A percentile compares a stretch with the other conserved stretches of the same genome.
Evolutionary conservation across 2,329 filamentous ascomycete species (phyloP).

Genomic region (Xylariaceae sp.): DNA sequence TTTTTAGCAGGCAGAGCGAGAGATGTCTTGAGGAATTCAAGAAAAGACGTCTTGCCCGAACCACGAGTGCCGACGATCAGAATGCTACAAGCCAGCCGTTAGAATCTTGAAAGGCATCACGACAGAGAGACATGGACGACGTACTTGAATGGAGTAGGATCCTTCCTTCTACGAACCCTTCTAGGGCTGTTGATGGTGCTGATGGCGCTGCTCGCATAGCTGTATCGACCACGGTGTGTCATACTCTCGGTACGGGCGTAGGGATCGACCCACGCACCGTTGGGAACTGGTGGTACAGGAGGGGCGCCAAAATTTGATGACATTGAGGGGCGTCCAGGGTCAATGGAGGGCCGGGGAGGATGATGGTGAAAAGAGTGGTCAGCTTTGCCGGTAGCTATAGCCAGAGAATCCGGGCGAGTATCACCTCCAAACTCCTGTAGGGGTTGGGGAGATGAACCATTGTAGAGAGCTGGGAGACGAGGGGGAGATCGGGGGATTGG

Average conservation of each 20-base stretch:
- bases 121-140: slow-evolving; percentile 35
- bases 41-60: slow-evolving; percentile 93
- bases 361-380: slow-evolving; percentile 33
- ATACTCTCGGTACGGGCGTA: slow-evolving; percentile 89
- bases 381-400: slow-evolving; percentile 32
- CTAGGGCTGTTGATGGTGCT: slow-evolving; percentile 92
- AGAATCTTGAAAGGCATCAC: too few relatives aligned
- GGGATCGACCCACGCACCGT: slow-evolving; percentile 65
- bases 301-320: slow-evolving; percentile 49
- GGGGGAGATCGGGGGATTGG: slow-evolving; percentile 58
- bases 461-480: slow-evolving; percentile 49
- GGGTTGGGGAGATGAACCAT: slow-evolving; percentile 34
- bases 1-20: slow-evolving; percentile 82
- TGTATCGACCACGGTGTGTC: slow-evolving; percentile 93
- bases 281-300: slow-evolving; percentile 61
- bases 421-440: slow-evolving; percentile 36
- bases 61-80: slow-evolving; percentile 84
- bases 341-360: slow-evolving; percentile 51
- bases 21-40: slow-evolving; percentile 88
- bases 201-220: slow-evolving; percentile 88
- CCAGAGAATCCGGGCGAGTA: slow-evolving; percentile 32
- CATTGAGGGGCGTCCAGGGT: slow-evolving; percentile 43
- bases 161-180: slow-evolving; percentile 88
- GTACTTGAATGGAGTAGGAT: slow-evolving; percentile 98
- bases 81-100: slow-evolving; percentile 55